Conservation (phyloP, 345 rosid genomes). For the Cardamine occulta region DNA sequence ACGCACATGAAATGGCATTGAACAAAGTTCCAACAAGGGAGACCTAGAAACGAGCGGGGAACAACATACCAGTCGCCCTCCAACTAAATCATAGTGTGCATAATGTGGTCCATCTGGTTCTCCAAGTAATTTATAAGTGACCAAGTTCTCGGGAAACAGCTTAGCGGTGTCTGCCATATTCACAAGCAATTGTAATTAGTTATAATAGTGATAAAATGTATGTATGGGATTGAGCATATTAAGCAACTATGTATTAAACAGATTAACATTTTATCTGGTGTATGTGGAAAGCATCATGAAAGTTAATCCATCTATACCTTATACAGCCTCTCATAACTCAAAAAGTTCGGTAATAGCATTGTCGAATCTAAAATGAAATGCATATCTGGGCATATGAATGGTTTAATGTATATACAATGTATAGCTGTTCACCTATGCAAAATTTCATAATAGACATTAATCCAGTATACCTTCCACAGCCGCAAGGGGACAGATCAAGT, state of each 20-base stretch:
- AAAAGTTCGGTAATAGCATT: neutral
- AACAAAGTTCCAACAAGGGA: slow-evolving; percentile 28
- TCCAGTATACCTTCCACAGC: slow-evolving; percentile 77
- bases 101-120: slow-evolving; percentile 65
- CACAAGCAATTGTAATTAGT: slow-evolving; percentile 21
- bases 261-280: slow-evolving; percentile 3
- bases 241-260: slow-evolving; percentile 3
- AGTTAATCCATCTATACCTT: neutral
- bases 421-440: slow-evolving; percentile 23
- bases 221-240: slow-evolving; percentile 10
- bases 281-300: neutral
- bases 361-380: neutral
- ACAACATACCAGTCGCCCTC: slow-evolving; percentile 59
- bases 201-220: neutral
- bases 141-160: slow-evolving; percentile 61
- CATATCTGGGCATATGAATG: neutral
- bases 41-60: slow-evolving; percentile 3
- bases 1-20: neutral
- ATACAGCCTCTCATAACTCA: slow-evolving; percentile 19
- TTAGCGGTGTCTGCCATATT: slow-evolving; percentile 71
- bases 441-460: neutral
- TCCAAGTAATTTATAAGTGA: slow-evolving; percentile 67
- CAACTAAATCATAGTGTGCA: slow-evolving; percentile 48
- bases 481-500: slow-evolving; percentile 90
- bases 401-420: neutral